phyloP scores from a whole-genome alignment of 139 green algal genomes.

The Auxenochlorella pyrenoidosa region DNA sequence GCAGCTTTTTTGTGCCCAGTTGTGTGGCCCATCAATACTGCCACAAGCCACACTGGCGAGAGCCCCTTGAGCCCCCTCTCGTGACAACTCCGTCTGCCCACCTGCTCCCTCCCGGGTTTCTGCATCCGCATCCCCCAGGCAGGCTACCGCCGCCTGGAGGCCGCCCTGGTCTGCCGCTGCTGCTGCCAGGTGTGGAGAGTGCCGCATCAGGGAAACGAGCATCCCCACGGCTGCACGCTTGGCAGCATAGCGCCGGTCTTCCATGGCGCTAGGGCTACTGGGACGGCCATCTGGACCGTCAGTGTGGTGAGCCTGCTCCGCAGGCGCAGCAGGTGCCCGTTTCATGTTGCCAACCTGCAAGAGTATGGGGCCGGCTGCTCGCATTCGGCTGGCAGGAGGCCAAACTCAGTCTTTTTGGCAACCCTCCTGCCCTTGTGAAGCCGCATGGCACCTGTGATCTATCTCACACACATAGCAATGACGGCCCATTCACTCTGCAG shows the following conservation, averaged over 20 bases:
- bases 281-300: no score
- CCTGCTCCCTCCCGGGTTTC: constrained; percentile 29
- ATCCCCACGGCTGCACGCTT: background rate
- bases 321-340: no score
- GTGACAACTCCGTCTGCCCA: background rate
- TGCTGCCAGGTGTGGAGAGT: background rate
- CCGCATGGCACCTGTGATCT: no score
- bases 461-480: no score
- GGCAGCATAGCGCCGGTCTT: background rate
- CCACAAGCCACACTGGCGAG: background rate
- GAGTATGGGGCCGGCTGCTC: no score
- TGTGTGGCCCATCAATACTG: background rate
- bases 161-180: background rate
- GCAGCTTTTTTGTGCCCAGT: background rate
- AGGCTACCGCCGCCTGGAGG: background rate
- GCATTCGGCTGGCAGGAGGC: no score
- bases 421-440: no score
- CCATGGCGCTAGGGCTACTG: no score
- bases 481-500: no score
- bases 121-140: background rate
- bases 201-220: constrained; percentile 1
- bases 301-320: no score
- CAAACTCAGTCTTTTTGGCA: no score
- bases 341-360: no score
- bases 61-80: background rate